These are phyloP conservation scores for Solanum virginianum DNA, from an alignment of 257 asterid genomes.

Conservation along the genomic window DNA sequence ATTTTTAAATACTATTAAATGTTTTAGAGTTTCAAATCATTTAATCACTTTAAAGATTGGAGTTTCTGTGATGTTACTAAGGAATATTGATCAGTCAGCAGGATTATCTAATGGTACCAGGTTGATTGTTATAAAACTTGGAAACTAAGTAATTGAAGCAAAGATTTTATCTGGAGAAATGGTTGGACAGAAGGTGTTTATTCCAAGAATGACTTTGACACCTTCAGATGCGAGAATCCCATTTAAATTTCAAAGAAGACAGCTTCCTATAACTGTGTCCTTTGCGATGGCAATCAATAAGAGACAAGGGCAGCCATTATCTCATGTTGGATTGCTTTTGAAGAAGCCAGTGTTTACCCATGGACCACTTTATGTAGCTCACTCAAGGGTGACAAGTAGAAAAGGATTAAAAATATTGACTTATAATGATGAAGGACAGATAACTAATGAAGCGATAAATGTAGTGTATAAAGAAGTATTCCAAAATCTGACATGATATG, in stretches of 20 bases:
- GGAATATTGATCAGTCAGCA: not conserved
- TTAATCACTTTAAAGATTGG: not conserved
- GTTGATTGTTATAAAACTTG: not conserved
- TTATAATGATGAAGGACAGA: not conserved
- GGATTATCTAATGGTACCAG: not conserved
- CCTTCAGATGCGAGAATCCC: not conserved
- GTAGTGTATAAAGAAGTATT: not conserved
- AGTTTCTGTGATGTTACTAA: not conserved
- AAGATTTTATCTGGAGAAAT: not conserved
- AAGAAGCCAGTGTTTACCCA: too few relatives aligned
- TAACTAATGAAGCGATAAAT: not conserved
- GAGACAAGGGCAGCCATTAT: too few relatives aligned
- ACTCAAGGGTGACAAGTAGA: not conserved
- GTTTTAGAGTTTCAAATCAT: not conserved
- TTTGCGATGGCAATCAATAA: not conserved
- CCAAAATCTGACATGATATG: not conserved
- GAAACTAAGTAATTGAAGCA: not conserved
- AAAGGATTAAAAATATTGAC: not conserved
- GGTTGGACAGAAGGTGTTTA: not conserved
- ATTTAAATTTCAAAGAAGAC: not conserved
- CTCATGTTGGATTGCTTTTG: too few relatives aligned
- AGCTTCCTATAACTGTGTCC: not conserved
- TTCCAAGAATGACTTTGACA: not conserved
- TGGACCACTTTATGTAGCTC: too few relatives aligned
- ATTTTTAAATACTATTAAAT: not conserved